Base-by-base conservation (phyloP, 805 yeast genomes). In the Candida fluviatilis region DNA sequence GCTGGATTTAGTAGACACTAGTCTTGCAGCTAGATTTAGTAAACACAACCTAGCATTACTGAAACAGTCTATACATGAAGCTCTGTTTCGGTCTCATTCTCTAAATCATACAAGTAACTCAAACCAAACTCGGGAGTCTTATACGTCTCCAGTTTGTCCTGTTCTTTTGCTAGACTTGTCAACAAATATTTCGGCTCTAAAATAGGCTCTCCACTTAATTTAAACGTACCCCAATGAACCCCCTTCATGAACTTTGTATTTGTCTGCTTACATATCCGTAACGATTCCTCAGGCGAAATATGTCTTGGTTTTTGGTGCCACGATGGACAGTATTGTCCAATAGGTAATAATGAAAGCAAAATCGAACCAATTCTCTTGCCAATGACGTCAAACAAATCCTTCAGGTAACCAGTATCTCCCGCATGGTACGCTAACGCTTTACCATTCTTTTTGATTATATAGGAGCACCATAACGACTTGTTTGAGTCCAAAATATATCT, bases 171-270 rank as follows among this genome's bases (percentile, higher is more conserved):
- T 36, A 78, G 56, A 33, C 65, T 58, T 33, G 71, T 73, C 29
- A 90, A 59, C 51, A 70, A 60, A 38, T 69, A 62, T 42, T 84
- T 83, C 1, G 97, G 97, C 57, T 90, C 98, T 26, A 86, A 56
- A 47, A 83, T 87, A 39, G 86, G 84, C 58, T 91, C 98, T 33
- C 89, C 84, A 57, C 95, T 84, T 48, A 91, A 63, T 18, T 88
- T 80, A 61, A 89, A 91, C 0, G 98, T 91, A 0, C 98, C 98
- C 95, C 96, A 91, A 60, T 91, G 98, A 23, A 91, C 88, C 1
- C 98, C 98, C 36, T 84, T 75, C 61, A 86, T 76, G 44, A 73
- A 75, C 40, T 71, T 58, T 2, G 86, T 79, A 4, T 72, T 62
- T 40, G 88, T 51, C 45, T 82, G 85, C 12, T 71, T 53, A 73